These are phyloP conservation scores for Rhizoctonia solani DNA, from an alignment of 1,284 basidiomycete species.

Conservation along the genomic window DNA sequence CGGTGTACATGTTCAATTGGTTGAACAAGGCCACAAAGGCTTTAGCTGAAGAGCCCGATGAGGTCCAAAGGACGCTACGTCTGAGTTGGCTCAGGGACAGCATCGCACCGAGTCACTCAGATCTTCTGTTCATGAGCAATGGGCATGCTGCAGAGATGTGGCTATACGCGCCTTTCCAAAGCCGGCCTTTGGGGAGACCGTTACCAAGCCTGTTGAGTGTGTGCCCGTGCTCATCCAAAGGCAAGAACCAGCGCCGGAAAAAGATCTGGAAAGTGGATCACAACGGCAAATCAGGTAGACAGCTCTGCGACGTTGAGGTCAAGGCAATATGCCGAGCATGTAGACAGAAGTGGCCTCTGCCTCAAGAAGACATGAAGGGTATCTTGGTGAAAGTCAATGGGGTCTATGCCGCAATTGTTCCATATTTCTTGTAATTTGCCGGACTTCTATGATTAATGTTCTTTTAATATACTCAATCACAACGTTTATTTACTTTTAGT, in stretches of 20 bases:
- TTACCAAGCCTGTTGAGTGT: background rate
- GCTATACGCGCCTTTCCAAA: conserved; percentile 21
- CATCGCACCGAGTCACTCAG: background rate
- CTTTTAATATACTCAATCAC: too few relatives aligned
- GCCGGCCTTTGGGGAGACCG: conserved; percentile 17
- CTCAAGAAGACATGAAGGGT: background rate
- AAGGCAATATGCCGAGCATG: conserved; percentile 5
- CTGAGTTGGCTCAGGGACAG: conserved; percentile 5
- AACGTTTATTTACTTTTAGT: too few relatives aligned
- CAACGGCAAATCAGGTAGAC: background rate
- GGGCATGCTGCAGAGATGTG: background rate
- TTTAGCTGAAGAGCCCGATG: background rate
- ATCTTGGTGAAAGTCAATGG: background rate
- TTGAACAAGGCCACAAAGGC: background rate
- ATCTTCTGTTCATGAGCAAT: background rate
- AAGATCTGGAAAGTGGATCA: conserved; percentile 7
- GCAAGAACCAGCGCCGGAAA: background rate
- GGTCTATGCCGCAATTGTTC: conserved; percentile 7
- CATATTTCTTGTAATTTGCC: background rate
- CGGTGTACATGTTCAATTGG: background rate
- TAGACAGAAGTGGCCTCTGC: conserved; percentile 14
- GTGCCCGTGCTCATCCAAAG: background rate
- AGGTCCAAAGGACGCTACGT: background rate
- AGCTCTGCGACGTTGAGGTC: background rate
- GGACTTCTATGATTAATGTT: too few relatives aligned